Base-by-base conservation (phyloP, 169 alveolate genomes). In the Babesia bovis region DNA sequence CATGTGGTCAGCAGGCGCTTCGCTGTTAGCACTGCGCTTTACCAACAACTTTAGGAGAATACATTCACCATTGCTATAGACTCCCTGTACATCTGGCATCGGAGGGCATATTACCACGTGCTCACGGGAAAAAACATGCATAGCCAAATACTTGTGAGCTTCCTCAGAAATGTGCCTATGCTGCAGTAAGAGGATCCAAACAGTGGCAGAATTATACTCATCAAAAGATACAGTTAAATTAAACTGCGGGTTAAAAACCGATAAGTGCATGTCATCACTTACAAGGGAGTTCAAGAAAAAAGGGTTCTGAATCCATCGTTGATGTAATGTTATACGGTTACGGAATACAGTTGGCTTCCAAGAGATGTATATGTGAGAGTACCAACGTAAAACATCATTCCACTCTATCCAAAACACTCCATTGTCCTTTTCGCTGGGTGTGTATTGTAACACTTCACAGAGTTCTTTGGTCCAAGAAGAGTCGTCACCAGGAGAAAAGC, bases 401-500 rank as follows among this genome's bases (percentile, higher is more conserved):
- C 96, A 93, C 63, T 86, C 93, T n/a, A 93, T 93, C 96, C 96
- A 93, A 74, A 93, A 93, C 17, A 85, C 69, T 6, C 96, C 96
- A 66, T 84, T 87, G 75, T 93, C 96, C 61, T 45, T 7, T 30
- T 44, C 30, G 68, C 67, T 75, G 1, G 85, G 65, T 5, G 4
- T 23, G 21, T 57, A 66, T 21, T 82, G 7, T 52, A 69, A 59
- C 35, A 68, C 38, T 60, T 25, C 4, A 17, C 19, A 19, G 60
- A 69, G 4, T 23, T 45, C 61, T 35, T 53, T 26, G 10, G 73
- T 63, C 73, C 73, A 63, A 12, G 87, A 74, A 33, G 33, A 59
- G 7, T 28, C 68, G 63, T 91, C 95, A 41, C 61, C 45, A 26
- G 89, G 90, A 5, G 94, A 87, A 67, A 85, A 91, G 42, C 74